These are phyloP conservation scores for Amorphotheca resinae DNA, from an alignment of 495 filamentous ascomycete species.

Conservation along the genomic window DNA sequence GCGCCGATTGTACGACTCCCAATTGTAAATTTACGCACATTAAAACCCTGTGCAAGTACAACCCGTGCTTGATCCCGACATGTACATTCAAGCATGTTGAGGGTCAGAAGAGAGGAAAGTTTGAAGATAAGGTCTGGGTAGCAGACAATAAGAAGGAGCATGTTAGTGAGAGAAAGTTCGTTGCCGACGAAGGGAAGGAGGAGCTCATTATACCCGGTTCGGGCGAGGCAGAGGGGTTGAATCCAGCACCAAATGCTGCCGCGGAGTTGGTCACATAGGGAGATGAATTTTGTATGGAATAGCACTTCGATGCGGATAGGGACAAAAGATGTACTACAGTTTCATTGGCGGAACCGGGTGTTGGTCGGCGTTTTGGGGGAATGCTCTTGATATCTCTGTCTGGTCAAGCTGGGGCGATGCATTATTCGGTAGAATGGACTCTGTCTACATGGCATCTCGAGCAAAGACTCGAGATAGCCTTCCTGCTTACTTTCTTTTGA, in stretches of 20 bases:
- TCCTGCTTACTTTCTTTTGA: constrained; percentile 1
- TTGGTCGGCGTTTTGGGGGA: not conserved
- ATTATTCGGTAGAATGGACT: constrained; percentile 15
- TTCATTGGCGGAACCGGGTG: constrained; percentile 1
- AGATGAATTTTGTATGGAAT: constrained; percentile 5
- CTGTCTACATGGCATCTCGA: constrained; percentile 14
- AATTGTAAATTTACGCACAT: constrained; percentile 86
- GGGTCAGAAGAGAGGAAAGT: constrained; percentile 66
- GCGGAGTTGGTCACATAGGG: constrained; percentile 17
- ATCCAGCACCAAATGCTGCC: not conserved
- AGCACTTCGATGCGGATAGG: not conserved
- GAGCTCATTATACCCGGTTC: constrained; percentile 66
- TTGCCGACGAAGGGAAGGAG: constrained; percentile 51
- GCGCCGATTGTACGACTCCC: constrained; percentile 72
- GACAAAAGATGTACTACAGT: not conserved
- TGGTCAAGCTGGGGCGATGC: not conserved
- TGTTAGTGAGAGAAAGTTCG: constrained; percentile 88
- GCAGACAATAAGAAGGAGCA: constrained; percentile 43
- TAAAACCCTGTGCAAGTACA: constrained; percentile 75
- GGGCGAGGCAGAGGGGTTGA: constrained; percentile 17
- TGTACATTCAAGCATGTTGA: constrained; percentile 89
- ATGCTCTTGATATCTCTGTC: not conserved
- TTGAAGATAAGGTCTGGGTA: constrained; percentile 86
- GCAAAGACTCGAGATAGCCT: constrained; percentile 12
- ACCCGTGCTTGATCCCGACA: constrained; percentile 71